Evolutionary conservation across 2,329 filamentous ascomycete species (phyloP).

Genomic region (Colletotrichum sp.): DNA sequence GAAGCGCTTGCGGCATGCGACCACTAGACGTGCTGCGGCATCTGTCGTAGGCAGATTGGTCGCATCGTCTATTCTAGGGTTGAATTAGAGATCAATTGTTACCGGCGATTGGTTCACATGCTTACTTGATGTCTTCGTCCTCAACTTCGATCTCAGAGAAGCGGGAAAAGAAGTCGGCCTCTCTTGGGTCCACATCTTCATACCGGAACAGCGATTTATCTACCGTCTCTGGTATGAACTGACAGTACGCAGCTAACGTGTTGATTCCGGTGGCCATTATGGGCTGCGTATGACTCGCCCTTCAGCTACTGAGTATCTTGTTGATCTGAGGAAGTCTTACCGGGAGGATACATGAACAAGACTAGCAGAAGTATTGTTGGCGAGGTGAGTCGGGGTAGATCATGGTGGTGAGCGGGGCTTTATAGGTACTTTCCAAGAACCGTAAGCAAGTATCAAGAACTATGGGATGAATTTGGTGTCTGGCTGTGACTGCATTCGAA

Average conservation of each 20-base stretch:
- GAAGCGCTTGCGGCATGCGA: not conserved
- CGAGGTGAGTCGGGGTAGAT: not conserved
- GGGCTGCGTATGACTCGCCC: no score
- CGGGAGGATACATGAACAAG: not conserved
- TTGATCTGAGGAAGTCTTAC: not conserved
- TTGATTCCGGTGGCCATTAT: not conserved
- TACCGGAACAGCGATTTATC: not conserved
- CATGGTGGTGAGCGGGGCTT: not conserved
- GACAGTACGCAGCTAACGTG: not conserved
- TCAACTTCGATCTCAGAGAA: not conserved
- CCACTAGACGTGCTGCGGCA: not conserved
- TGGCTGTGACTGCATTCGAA: not conserved
- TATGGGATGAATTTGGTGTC: not conserved
- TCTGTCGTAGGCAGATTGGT: not conserved
- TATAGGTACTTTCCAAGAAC: not conserved
- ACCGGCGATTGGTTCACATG: not conserved
- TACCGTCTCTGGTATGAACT: not conserved
- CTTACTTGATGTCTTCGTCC: not conserved
- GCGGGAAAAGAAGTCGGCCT: not conserved
- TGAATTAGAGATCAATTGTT: not conserved
- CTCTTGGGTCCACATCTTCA: not conserved
- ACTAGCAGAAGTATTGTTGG: not conserved
- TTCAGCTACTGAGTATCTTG: not conserved
- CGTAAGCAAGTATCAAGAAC: not conserved
- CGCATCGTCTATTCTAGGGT: not conserved